These are phyloP conservation scores for Chloranthus sessilifolius DNA, from an alignment of 164 flowering plant genomes.

Conservation along the genomic window DNA sequence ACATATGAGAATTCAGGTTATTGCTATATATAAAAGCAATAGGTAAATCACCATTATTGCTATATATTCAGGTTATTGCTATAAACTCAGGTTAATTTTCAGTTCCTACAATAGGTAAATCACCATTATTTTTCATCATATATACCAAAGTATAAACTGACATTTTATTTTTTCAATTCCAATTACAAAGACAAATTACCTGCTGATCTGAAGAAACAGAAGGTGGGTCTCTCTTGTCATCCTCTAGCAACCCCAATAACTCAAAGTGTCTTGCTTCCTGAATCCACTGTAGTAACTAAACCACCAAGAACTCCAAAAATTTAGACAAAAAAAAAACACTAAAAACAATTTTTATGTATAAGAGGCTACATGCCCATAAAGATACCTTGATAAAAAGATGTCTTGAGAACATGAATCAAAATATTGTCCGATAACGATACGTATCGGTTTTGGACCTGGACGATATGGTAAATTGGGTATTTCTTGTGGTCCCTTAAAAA, in stretches of 20 bases:
- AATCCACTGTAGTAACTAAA: conserved; percentile 41
- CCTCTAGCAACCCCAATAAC: conserved; percentile 26
- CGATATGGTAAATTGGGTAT: too few species aligned
- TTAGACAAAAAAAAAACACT: not conserved
- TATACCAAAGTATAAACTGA: too few species aligned
- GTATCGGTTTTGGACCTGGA: too few species aligned
- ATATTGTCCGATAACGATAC: too few species aligned
- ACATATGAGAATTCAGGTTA: too few species aligned
- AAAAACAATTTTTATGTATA: not conserved
- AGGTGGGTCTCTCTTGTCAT: not conserved
- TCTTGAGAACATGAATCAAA: too few species aligned
- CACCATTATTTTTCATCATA: too few species aligned
- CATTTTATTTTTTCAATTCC: too few species aligned
- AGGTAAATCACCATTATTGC: too few species aligned
- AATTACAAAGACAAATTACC: not conserved
- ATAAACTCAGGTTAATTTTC: too few species aligned
- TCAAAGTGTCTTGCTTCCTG: conserved; percentile 41
- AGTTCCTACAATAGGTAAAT: conserved; percentile 20
- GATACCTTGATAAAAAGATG: conserved; percentile 46
- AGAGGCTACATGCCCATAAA: not conserved
- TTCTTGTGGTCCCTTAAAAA: too few species aligned
- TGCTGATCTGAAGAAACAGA: not conserved
- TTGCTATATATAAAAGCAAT: conserved; percentile 39
- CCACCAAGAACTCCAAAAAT: conserved; percentile 1
- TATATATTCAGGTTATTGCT: too few species aligned